Conservation (phyloP, 495 filamentous ascomycete genomes). For the Xylaria castorea region DNA sequence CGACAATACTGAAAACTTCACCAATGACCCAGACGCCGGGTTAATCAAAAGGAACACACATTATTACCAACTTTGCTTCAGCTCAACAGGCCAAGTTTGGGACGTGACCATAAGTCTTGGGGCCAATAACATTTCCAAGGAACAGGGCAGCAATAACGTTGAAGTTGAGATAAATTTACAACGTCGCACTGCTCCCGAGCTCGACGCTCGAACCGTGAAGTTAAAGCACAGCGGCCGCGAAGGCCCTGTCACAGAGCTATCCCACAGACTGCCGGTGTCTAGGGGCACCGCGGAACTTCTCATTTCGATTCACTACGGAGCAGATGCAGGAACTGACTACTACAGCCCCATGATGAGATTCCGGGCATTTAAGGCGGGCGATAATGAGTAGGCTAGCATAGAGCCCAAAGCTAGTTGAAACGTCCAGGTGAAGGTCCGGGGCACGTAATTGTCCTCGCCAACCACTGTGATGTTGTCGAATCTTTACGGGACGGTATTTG, state of each 20-base stretch:
- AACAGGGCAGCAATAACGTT: not conserved
- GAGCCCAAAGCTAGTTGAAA: not conserved
- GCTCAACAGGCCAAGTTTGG: not conserved
- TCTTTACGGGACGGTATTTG: no score
- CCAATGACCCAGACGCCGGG: not conserved
- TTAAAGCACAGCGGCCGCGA: not conserved
- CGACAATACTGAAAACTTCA: not conserved
- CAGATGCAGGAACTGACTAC: not conserved
- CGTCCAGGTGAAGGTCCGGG: not conserved
- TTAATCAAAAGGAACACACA: not conserved
- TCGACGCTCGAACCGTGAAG: not conserved
- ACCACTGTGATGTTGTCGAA: not conserved
- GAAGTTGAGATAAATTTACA: not conserved
- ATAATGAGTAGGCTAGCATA: not conserved
- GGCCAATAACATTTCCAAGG: not conserved
- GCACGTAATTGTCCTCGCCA: not conserved
- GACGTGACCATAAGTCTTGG: not conserved
- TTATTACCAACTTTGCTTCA: constrained; percentile 2
- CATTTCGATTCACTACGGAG: constrained; percentile 9
- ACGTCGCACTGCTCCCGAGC: not conserved
- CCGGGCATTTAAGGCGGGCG: constrained; percentile 4
- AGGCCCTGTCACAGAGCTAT: not conserved
- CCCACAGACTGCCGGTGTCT: not conserved
- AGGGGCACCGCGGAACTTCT: constrained; percentile 16
- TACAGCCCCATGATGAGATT: constrained; percentile 15